Evolutionary conservation across 257 asterid species (phyloP).

Genomic region (Penstemon davidsonii): DNA sequence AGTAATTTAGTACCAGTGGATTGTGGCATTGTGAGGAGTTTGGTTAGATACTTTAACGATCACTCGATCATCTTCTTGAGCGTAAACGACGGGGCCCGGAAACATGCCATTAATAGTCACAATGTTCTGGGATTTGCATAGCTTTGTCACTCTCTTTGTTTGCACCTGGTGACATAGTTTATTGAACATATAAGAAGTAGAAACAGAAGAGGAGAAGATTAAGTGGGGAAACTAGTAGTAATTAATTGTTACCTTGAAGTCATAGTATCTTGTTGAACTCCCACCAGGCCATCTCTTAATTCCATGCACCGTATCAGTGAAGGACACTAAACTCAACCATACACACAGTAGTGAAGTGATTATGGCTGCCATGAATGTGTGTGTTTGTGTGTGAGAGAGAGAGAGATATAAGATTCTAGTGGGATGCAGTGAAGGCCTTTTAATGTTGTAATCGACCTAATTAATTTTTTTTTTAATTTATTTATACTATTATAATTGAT

Average conservation of each 20-base stretch:
- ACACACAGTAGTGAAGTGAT: conserved; percentile 26
- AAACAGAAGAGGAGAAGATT: too few relatives aligned
- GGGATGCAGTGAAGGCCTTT: conserved; percentile 25
- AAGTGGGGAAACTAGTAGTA: too few relatives aligned
- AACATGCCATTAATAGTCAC: conserved; percentile 51
- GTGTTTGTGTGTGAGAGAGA: neutral
- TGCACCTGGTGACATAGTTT: conserved; percentile 36
- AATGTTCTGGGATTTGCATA: conserved; percentile 44
- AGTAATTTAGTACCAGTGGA: conserved; percentile 47
- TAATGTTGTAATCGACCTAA: neutral
- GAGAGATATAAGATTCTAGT: neutral
- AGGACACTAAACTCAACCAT: conserved; percentile 31
- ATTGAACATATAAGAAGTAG: neutral
- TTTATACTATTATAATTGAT: conserved; percentile 4
- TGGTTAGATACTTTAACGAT: conserved; percentile 44
- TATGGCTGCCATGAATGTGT: conserved; percentile 37
- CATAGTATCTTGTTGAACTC: conserved; percentile 48
- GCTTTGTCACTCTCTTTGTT: conserved; percentile 48
- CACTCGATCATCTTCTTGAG: conserved; percentile 61
- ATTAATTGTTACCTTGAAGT: conserved; percentile 45
- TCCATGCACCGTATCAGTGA: conserved; percentile 25
- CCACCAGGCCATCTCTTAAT: conserved; percentile 42
- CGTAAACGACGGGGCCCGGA: conserved; percentile 66
- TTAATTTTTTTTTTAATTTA: neutral
- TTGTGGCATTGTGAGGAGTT: conserved; percentile 56